Base-by-base conservation (phyloP, 1,139 yeast species). In the Geotrichum phurueaensis region DNA sequence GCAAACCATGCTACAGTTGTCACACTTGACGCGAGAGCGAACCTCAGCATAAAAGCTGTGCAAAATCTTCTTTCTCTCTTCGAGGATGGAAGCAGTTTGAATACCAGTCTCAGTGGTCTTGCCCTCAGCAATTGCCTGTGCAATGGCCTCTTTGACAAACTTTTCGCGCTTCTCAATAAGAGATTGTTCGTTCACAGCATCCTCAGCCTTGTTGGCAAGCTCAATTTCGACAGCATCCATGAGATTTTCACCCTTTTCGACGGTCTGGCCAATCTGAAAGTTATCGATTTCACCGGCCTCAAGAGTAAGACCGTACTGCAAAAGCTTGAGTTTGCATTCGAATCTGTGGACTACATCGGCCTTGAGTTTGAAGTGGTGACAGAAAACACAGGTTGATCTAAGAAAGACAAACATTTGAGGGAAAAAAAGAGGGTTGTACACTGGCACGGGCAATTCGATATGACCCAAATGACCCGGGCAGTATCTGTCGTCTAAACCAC, bases 391-490 rank as follows among this genome's bases (percentile, higher is more conserved):
- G 31, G 94, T 78, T 51, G 94, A 82, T 73, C 98, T 81, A 70
- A 95, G 79, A 69, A 87, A 85, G 63, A 89, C 81, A 78, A 86
- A 94, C 79, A 95, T 79, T 75, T 94, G 98, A 71, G 85, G 84
- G 83, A 95, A 94, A 72, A 95, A 94, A 69, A 95, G 78, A 20
- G 99, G 98, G 72, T 91, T 94, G 78, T 91, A 95, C 54, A 90
- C 96, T 5, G 98, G 96, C 50, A 90, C 87, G 10, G 99, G 99
- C 67, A 95, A 81, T 73, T 94, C 97, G 63, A 95, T 91, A 75
- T 95, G 99, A 63, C 99, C 99, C 76, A 90, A 91, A 75, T 95
- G 99, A 48, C 99, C 99, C 2, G 98, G 97, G 77, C 99, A 95
- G 70, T 84, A 87, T 71, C 89, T 85, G 68, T 94, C 98, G 73